Conservation (phyloP, 441 rosid species). For the Biscutella laevigata region DNA sequence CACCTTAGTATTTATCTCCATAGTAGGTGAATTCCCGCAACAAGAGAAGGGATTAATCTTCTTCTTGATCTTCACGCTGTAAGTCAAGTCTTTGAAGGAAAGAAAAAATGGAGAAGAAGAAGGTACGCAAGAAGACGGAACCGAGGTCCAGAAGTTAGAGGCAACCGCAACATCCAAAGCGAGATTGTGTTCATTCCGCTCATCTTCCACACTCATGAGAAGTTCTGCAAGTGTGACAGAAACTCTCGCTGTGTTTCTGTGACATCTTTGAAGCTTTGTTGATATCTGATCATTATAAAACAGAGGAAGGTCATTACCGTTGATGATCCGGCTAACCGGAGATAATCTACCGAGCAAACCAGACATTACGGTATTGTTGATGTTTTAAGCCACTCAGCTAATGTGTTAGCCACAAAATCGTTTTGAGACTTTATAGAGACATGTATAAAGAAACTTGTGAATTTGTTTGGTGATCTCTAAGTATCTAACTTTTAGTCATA, state of each 20-base stretch:
- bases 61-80: slow-evolving; percentile 39
- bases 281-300: slow-evolving; percentile 21
- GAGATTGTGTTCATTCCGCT: slow-evolving; percentile 24
- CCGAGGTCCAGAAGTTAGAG: slow-evolving; percentile 18
- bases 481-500: slow-evolving; percentile 28
- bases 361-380: slow-evolving; percentile 28
- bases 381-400: neutral
- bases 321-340: slow-evolving; percentile 21
- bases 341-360: slow-evolving; percentile 25
- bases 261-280: slow-evolving; percentile 34
- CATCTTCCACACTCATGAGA: slow-evolving; percentile 46
- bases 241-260: slow-evolving; percentile 27
- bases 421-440: slow-evolving; percentile 32
- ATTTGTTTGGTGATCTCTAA: slow-evolving; percentile 43
- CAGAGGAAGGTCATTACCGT: slow-evolving; percentile 30
- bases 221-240: slow-evolving; percentile 63
- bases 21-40: slow-evolving; percentile 11
- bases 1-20: slow-evolving; percentile 28
- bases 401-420: slow-evolving; percentile 14
- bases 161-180: slow-evolving; percentile 16
- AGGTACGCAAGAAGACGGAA: slow-evolving; percentile 21
- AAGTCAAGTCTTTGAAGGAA: slow-evolving; percentile 45
- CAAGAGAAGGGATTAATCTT: slow-evolving; percentile 28
- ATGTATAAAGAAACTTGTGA: slow-evolving; percentile 10
- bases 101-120: slow-evolving; percentile 51